Base-by-base conservation (phyloP, 2,329 filamentous ascomycete genomes). In the Torrubiella hemipterigena region DNA sequence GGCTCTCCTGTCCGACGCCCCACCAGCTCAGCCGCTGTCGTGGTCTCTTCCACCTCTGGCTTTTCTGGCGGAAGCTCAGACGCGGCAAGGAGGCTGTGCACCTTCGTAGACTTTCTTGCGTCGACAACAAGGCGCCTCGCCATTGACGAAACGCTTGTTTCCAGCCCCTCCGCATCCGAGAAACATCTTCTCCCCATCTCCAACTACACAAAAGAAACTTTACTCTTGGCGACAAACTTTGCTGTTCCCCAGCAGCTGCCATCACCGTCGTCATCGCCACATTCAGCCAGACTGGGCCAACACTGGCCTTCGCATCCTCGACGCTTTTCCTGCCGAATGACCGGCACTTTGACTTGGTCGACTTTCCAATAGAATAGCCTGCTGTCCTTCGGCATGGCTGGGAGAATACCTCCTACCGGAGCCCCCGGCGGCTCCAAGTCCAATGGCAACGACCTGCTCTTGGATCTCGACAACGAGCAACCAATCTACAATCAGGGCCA, bases 401-500 rank as follows among this genome's bases (percentile, higher is more conserved):
- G 71, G 54, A 61, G 65, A 60, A n/a, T n/a, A n/a, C 64, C 63
- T 42, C 49, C 55, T 39, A 54, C 56, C 49, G 53, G 51, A 50
- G 63, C 63, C 49, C 61, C 61, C 40, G 65, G 63, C 51, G 65
- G 57, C 46, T 54, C 65, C 44, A 60, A 63, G 40, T 54, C 50
- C 44, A 57, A 59, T 45, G 56, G 53, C 45, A 59, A 73, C 50
- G 69, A 78, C 50, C 69, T 85, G 38, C 67, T 87, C 35, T 74
- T 87, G 51, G 81, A 86, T 54, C 65, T 84, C 42, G 76, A 82
- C 46, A 75, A 80, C 48, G 68, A 78, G 35, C 73, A 77, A 43
- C 76, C 80, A 32, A 53, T 69, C 36, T 93, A 95, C 58, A 74
- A 70, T 52, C 69, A 69, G 42, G 85, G 85, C 40, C 80, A 86